Evolutionary conservation across 345 rosid genomes (phyloP).

Genomic region (Limnanthes douglasii): DNA sequence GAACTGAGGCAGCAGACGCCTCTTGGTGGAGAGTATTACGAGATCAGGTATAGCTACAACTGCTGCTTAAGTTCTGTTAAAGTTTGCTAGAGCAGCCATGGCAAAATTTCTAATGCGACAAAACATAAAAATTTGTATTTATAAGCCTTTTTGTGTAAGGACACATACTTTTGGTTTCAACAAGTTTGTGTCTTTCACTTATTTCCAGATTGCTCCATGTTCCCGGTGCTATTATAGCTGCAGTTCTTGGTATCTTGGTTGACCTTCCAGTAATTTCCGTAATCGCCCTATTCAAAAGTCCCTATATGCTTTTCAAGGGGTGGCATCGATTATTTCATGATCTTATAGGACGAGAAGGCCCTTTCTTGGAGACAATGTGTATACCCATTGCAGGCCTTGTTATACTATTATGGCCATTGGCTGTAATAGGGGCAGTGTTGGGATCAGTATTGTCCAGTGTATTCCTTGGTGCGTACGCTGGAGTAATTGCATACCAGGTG

Average conservation of each 20-base stretch:
- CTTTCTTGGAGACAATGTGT: slow-evolving; percentile 93
- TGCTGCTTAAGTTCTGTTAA: too few relatives aligned
- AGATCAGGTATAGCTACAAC: slow-evolving; percentile 80
- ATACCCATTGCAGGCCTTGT: slow-evolving; percentile 95
- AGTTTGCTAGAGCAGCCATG: too few relatives aligned
- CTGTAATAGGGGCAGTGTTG: slow-evolving; percentile 76
- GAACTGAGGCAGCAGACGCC: slow-evolving; percentile 36
- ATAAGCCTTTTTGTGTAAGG: neutral
- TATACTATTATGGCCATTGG: slow-evolving; percentile 92
- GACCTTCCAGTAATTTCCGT: slow-evolving; percentile 61
- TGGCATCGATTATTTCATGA: slow-evolving; percentile 93
- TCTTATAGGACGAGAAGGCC: slow-evolving; percentile 91
- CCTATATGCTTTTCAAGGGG: slow-evolving; percentile 87
- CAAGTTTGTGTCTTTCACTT: neutral
- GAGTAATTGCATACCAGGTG: slow-evolving; percentile 70
- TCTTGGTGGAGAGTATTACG: slow-evolving; percentile 45
- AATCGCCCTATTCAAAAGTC: slow-evolving; percentile 68
- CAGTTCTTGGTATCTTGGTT: slow-evolving; percentile 43
- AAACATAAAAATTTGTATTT: neutral
- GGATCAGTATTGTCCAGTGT: slow-evolving; percentile 59
- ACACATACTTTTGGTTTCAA: neutral
- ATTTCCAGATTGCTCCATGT: slow-evolving; percentile 48
- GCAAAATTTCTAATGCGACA: too few relatives aligned
- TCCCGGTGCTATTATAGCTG: slow-evolving; percentile 56
- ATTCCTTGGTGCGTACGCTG: slow-evolving; percentile 88